Base-by-base conservation (phyloP, 495 filamentous ascomycete genomes). In the Aspergillus cavernicola region DNA sequence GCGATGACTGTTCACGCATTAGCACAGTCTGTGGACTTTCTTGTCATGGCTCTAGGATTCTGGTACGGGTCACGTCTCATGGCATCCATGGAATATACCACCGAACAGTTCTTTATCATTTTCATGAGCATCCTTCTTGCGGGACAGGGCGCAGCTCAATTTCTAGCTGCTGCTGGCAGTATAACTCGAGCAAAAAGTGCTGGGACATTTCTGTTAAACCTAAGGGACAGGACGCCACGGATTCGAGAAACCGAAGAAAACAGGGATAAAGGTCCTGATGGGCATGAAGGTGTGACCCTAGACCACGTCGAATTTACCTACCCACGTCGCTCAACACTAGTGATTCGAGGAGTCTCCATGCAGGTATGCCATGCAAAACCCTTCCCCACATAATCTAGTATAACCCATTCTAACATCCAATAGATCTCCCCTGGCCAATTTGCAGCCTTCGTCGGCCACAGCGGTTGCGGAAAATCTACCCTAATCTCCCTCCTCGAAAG, bases 31-130 rank as follows among this genome's bases (percentile, higher is more conserved):
- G 71, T 93, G 31, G 81, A 85, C 62, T 92, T 95, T 74, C 77
- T 90, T 33, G 88, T 83, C 58, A 81, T 89, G 39, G 91, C 89
- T 5, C 82, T 96, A n/a, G 90, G 86, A 1, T 96, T 95, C 73
- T 95, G 90, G 90, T 95, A 93, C 60, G 92, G 92, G 38, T 90
- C 90, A 28, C 84, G 78, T 2, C 75, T 93, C 31, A 85, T 96
- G 35, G 81, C 78, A 12, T 77, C 77, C 24, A 55, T 64, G 19
- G 86, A 95, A 65, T 89, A 88, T 58, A 63, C 72, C 50, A 79
- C 88, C 63, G 85, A 88, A 60, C 84, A 86, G 45, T 95, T 95
- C 76, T 96, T 95, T 67, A 71, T 96, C 51, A 87, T 86, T 54
- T 95, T 91, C 72, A 72, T 79, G 31, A 75, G 88, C 28, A 78